A percentile compares a stretch with the other conserved stretches of the same genome.
Evolutionary conservation across 2,329 filamentous ascomycete genomes (phyloP).

Genomic region (Cryphonectria carpinicola): DNA sequence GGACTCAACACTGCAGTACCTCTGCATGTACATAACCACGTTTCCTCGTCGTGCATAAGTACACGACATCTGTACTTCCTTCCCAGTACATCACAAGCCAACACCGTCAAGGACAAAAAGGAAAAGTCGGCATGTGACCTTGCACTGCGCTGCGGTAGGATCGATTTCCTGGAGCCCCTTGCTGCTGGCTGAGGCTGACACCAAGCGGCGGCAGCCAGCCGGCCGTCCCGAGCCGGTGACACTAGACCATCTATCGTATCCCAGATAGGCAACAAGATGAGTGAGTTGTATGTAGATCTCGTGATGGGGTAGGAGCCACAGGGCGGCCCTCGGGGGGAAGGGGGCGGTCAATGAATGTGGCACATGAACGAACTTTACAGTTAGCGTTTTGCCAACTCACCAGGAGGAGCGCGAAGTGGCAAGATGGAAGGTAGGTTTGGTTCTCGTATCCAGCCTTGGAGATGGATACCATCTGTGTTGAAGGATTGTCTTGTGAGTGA

Average conservation of each 20-base stretch:
- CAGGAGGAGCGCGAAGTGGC: neutral
- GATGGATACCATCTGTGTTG: neutral
- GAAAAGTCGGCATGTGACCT: neutral
- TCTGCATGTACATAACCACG: neutral
- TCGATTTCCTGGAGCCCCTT: neutral
- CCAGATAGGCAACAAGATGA: neutral
- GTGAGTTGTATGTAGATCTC: neutral
- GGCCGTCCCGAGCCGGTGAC: constrained; percentile 1
- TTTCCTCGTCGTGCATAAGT: neutral
- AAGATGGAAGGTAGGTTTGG: neutral
- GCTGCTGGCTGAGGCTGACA: neutral
- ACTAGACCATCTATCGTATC: constrained; percentile 5
- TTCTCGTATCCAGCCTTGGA: constrained; percentile 7
- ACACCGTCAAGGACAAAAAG: neutral
- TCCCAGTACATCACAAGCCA: neutral
- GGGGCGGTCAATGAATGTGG: too few relatives aligned
- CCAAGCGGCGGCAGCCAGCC: neutral
- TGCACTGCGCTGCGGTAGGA: neutral
- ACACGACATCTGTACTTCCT: neutral
- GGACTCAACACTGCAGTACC: neutral
- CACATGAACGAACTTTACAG: neutral
- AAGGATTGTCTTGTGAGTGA: too few relatives aligned
- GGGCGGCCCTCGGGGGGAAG: neutral
- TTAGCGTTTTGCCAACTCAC: neutral
- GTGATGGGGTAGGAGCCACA: neutral